phyloP scores from a whole-genome alignment of 192 early-diverging fungal species.

The Phycomyces blakesleeanus region DNA sequence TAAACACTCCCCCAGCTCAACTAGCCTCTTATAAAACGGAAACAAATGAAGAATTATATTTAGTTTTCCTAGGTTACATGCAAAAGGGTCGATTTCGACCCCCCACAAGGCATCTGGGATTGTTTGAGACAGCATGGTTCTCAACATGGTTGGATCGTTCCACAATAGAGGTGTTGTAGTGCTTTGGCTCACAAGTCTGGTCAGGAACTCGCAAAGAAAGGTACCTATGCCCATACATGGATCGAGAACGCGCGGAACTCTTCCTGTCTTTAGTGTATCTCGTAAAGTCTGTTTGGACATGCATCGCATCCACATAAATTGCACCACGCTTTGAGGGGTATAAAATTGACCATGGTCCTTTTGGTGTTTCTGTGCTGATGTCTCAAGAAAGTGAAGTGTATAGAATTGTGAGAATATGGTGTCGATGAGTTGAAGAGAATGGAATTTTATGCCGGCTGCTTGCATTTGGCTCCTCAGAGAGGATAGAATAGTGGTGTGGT shows the following conservation, averaged over 20 bases:
- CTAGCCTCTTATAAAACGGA: constrained; percentile 40
- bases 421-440: constrained; percentile 31
- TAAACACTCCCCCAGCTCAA: constrained; percentile 4
- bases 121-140: constrained; percentile 27
- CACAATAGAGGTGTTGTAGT: constrained; percentile 30
- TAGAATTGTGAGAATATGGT: constrained; percentile 47
- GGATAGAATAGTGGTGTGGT: not conserved
- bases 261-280: not conserved
- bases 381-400: constrained; percentile 44
- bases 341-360: constrained; percentile 63
- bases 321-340: constrained; percentile 48
- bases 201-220: constrained; percentile 49
- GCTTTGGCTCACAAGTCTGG: constrained; percentile 33
- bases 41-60: constrained; percentile 47
- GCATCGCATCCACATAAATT: constrained; percentile 54
- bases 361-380: constrained; percentile 51
- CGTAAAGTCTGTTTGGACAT: constrained; percentile 4
- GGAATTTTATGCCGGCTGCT: constrained; percentile 8
- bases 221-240: constrained; percentile 57
- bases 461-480: constrained; percentile 2
- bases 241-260: constrained; percentile 40
- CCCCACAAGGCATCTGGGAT: constrained; percentile 49
- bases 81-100: constrained; percentile 55
- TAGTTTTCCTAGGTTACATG: constrained; percentile 45
- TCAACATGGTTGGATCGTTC: constrained; percentile 30